Evolutionary conservation across 768 basidiomycete species (phyloP).

Genomic region (Panellus pusillus): DNA sequence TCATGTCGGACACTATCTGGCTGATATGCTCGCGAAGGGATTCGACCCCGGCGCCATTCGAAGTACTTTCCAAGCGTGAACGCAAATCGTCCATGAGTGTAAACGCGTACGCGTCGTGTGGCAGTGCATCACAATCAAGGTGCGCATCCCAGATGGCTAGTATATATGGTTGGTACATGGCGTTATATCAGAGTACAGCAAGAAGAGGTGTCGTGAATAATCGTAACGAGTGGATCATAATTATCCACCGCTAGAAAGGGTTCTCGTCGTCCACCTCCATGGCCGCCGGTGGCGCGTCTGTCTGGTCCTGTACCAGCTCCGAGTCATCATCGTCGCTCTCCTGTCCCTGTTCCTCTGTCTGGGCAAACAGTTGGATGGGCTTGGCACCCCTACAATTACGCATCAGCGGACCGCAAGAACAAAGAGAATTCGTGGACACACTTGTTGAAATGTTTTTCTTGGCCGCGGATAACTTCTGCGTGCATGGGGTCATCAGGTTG

Average conservation of each 20-base stretch:
- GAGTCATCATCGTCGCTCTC: slow-evolving; percentile 41
- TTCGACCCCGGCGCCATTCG: slow-evolving; percentile 4
- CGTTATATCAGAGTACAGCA: too few species aligned
- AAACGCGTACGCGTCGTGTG: neutral
- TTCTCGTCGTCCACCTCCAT: slow-evolving; percentile 64
- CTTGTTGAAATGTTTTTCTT: slow-evolving; percentile 96
- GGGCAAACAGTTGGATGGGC: slow-evolving; percentile 61
- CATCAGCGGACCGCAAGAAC: slow-evolving; percentile 8
- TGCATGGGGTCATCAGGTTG: slow-evolving; percentile 89
- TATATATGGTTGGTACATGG: too few species aligned
- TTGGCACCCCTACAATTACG: slow-evolving; percentile 51
- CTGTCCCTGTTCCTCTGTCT: slow-evolving; percentile 41
- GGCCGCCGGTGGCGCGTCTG: slow-evolving; percentile 30
- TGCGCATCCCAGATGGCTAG: too few species aligned
- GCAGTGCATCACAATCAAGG: too few species aligned
- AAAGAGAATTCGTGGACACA: slow-evolving; percentile 36
- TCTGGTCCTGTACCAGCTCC: slow-evolving; percentile 17
- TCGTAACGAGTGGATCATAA: neutral
- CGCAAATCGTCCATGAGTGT: slow-evolving; percentile 16
- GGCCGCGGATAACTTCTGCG: slow-evolving; percentile 86
- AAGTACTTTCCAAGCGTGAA: slow-evolving; percentile 6
- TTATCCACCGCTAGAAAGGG: slow-evolving; percentile 69
- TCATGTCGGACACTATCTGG: slow-evolving; percentile 12
- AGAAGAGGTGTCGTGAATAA: too few species aligned
- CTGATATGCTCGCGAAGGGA: slow-evolving; percentile 12